phyloP scores from a whole-genome alignment of 2,329 filamentous ascomycete species.

The Pyricularia sp. region DNA sequence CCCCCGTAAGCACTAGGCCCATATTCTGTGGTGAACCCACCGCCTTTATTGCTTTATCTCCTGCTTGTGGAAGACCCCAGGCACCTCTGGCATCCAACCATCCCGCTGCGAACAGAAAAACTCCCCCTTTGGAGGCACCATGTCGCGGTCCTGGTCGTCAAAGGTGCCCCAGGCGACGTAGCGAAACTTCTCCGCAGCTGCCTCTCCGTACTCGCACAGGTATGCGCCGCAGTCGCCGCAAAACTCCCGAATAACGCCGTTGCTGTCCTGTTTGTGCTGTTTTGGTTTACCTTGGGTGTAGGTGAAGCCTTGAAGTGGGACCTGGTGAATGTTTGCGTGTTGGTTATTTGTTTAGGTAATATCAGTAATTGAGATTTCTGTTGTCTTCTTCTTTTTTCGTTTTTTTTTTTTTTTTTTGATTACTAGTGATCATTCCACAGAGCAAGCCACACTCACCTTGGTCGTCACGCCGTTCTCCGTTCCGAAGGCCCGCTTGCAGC shows the following conservation, averaged over 20 bases:
- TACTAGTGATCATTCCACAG: not conserved
- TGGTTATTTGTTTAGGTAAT: not conserved
- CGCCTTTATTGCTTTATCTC: constrained; percentile 24
- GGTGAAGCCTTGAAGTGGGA: constrained; percentile 14
- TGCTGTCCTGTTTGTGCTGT: constrained; percentile 15
- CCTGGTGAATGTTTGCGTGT: constrained; percentile 5
- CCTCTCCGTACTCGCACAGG: constrained; percentile 22
- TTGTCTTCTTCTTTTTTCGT: not conserved
- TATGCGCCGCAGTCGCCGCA: constrained; percentile 18
- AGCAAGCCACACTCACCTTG: constrained; percentile 9
- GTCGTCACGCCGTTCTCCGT: constrained; percentile 21
- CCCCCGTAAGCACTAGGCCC: too few species aligned
- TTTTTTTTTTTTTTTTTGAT: not conserved
- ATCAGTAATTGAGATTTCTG: not conserved
- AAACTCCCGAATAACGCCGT: constrained; percentile 20
- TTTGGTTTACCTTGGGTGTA: constrained; percentile 15
- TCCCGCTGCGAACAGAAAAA: constrained; percentile 37
- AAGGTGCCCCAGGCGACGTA: constrained; percentile 33
- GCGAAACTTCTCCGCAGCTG: constrained; percentile 30
- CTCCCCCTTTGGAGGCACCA: constrained; percentile 37
- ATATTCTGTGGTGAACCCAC: not conserved
- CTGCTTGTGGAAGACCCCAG: constrained; percentile 32
- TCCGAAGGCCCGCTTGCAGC: constrained; percentile 20
- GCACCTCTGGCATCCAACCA: constrained; percentile 37
- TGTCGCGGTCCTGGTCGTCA: constrained; percentile 27